phyloP scores from a whole-genome alignment of 202 grass and related monocot genomes.

The Saccharum hybrid region DNA sequence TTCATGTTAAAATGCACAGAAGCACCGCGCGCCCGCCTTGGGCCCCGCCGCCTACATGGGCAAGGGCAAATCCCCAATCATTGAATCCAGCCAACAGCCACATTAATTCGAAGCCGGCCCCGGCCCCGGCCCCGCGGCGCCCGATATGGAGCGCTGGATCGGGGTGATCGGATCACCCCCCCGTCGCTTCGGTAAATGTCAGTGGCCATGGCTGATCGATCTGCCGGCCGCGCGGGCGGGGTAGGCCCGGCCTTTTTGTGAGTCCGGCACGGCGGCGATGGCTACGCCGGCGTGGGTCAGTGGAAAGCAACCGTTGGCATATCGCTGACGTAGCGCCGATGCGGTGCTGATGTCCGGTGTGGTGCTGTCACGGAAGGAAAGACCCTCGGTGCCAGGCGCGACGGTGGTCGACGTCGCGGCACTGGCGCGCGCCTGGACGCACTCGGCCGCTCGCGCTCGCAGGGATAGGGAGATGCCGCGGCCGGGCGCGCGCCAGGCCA shows the following conservation, averaged over 20 bases:
- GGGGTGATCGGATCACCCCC: not conserved
- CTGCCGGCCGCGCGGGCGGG: too few species aligned
- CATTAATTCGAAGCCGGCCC: conserved; percentile 55
- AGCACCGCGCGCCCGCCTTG: not conserved
- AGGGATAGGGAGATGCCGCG: not conserved
- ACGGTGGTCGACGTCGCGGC: conserved; percentile 39
- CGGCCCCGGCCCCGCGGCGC: not conserved
- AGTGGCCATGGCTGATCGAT: not conserved
- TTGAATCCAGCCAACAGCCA: conserved; percentile 55
- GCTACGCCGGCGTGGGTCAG: conserved; percentile 5
- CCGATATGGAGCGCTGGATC: conserved; percentile 24
- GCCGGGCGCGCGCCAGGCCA: not conserved
- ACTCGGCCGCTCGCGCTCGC: not conserved
- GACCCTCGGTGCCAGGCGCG: not conserved
- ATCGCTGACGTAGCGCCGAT: conserved; percentile 26
- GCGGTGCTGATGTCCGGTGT: conserved; percentile 23
- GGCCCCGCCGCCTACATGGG: conserved; percentile 15
- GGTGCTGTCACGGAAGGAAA: not conserved
- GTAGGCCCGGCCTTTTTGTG: not conserved
- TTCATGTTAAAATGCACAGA: conserved; percentile 25
- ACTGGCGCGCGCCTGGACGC: conserved; percentile 17
- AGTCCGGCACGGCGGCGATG: not conserved
- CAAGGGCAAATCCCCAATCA: conserved; percentile 46
- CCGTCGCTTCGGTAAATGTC: not conserved
- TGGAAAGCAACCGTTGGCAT: conserved; percentile 16